Base-by-base conservation (phyloP, 2,329 filamentous ascomycete species). In the Kalaharituber pfeilii region DNA sequence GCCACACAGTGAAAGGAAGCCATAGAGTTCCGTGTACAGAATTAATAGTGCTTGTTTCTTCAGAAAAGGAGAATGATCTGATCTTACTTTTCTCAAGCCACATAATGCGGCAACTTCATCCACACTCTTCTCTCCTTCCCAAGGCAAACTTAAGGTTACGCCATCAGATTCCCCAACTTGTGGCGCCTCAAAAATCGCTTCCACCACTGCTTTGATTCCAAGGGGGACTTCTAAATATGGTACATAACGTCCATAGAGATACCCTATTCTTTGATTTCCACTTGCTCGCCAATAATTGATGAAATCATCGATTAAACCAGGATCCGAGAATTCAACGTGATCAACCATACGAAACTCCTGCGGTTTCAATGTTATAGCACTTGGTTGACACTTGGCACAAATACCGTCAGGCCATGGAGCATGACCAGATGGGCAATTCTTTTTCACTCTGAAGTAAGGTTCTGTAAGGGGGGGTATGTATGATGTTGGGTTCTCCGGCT, bases 261-360 rank as follows among this genome's bases (percentile, higher is more conserved):
- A 94, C 5, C 89, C 91, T 49, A 96, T 68, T 39, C 91, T 78
- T 67, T 98, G 91, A 26, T 76, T 71, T 3, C 87, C 89, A 1
- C 85, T 87, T 60, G 79, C 81, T 62, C 93, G 78, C 89, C 91
- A 98, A 56, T 89, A 85, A 64, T 95, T 81, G 60, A 98, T 79
- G 54, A 96, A 80, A n/a, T 78, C 79, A 66, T 98, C 85, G 63
- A 96, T 85, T 29, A 96, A 78, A 53, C 80, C 75, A 2, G 86
- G 81, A 1, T 84, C 82, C 1, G 89, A 81, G 66, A 98, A 96
- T 68, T 98, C 93, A 59, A 98, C 91, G 67, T 98, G 91, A 65
- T 98, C 91, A 2, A 98, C 88, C 85, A 91, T 95, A 51, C 91
- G 86, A 68, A 89, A 98, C 20, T 82, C 76, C 68, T 98, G 91